Conservation (phyloP, 1,284 basidiomycete genomes). For the Polyporus tsugae region DNA sequence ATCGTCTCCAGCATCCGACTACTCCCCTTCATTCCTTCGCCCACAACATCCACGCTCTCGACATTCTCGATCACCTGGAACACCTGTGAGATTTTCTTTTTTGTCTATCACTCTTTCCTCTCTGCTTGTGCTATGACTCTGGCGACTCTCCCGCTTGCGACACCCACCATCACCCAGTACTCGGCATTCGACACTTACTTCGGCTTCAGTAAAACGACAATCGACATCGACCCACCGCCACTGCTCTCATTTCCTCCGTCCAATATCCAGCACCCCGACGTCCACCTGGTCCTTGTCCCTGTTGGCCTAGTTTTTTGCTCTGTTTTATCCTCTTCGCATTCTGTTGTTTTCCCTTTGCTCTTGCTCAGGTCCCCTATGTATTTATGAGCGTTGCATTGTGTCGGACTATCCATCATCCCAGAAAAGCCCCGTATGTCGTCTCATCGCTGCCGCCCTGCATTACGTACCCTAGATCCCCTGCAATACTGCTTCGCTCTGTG, state of each 20-base stretch:
- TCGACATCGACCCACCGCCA: constrained; percentile 25
- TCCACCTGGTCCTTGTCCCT: constrained; percentile 30
- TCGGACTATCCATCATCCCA: constrained; percentile 21
- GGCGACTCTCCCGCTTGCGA: constrained; percentile 23
- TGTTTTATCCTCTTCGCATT: constrained; percentile 36
- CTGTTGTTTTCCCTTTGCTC: constrained; percentile 13
- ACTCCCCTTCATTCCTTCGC: not conserved
- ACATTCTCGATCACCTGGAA: constrained; percentile 16
- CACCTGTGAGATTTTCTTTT: constrained; percentile 17
- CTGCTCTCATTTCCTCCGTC: constrained; percentile 1
- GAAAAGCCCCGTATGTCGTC: constrained; percentile 21
- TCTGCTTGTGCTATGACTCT: constrained; percentile 26
- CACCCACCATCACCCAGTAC: constrained; percentile 12
- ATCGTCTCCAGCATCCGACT: not conserved
- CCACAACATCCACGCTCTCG: constrained; percentile 6
- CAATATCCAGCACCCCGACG: constrained; percentile 19
- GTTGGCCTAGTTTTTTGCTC: constrained; percentile 21
- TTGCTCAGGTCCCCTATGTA: constrained; percentile 27
- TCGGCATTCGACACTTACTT: constrained; percentile 15
- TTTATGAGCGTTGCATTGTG: constrained; percentile 31
- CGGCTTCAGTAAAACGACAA: constrained; percentile 26
- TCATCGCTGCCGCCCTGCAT: constrained; percentile 8
- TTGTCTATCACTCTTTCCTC: constrained; percentile 23
- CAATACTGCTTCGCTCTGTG: constrained; percentile 7
- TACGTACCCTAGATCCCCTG: constrained; percentile 14